Percentiles rank a stretch among this genome's conserved stretches.
These are phyloP conservation scores for Thyridium curvatum DNA, from an alignment of 2,329 filamentous ascomycete genomes.

Conservation along the genomic window DNA sequence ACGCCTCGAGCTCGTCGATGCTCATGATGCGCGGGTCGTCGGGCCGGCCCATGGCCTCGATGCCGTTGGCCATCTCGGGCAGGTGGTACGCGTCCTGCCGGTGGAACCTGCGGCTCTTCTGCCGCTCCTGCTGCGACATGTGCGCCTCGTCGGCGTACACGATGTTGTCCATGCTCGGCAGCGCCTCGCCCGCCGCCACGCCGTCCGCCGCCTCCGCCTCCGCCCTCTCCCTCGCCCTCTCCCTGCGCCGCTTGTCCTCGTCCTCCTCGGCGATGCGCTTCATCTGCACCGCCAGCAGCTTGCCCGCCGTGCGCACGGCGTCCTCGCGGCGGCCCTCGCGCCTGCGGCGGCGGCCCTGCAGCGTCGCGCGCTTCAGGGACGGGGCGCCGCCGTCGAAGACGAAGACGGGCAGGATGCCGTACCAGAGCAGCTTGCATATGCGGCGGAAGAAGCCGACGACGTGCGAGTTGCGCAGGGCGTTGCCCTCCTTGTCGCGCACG, in stretches of 20 bases:
- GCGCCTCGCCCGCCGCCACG: conserved; percentile 52
- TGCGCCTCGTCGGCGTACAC: conserved; percentile 90
- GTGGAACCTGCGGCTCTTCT: conserved; percentile 69
- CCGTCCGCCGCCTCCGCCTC: conserved; percentile 33
- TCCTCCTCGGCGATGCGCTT: conserved; percentile 86
- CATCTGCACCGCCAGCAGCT: conserved; percentile 89
- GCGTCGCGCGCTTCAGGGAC: conserved; percentile 82
- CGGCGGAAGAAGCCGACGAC: conserved; percentile 96
- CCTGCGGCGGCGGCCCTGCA: conserved; percentile 68
- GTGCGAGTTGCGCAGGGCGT: conserved; percentile 91
- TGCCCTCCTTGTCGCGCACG: conserved; percentile 96
- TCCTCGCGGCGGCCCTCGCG: conserved; percentile 88
- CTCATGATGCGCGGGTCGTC: conserved; percentile 97
- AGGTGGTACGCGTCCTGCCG: conserved; percentile 95
- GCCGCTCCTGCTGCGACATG: conserved; percentile 71
- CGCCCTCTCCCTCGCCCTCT: conserved; percentile 20
- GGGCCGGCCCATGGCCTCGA: conserved; percentile 80
- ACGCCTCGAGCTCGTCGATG: conserved; percentile 86
- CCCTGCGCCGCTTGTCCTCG: conserved; percentile 53
- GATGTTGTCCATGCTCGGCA: conserved; percentile 62
- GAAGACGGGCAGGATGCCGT: conserved; percentile 93
- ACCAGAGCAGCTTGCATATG: conserved; percentile 96
- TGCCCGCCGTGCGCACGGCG: conserved; percentile 85
- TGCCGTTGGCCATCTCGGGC: conserved; percentile 70
- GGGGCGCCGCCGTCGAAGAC: conserved; percentile 97